Evolutionary conservation across 2,329 filamentous ascomycete genomes (phyloP).

Genomic region (Epichloe uncinata): DNA sequence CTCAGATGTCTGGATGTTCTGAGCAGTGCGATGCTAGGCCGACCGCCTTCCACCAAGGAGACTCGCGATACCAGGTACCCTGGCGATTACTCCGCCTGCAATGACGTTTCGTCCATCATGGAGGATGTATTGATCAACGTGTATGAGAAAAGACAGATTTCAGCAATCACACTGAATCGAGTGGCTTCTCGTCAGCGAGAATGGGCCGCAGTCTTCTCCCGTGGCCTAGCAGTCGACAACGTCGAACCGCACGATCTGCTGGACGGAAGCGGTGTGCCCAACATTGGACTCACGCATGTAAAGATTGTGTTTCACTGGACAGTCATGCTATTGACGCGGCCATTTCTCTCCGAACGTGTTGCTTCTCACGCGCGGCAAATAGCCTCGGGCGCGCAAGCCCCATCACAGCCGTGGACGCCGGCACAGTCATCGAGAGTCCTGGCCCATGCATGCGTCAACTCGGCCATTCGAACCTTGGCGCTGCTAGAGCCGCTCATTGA

Average conservation of each 20-base stretch:
- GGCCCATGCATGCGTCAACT: conserved; percentile 17
- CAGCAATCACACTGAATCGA: conserved; percentile 9
- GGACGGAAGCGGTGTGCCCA: background rate
- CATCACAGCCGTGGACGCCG: background rate
- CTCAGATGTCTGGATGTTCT: conserved; percentile 16
- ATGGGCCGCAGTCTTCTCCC: conserved; percentile 13
- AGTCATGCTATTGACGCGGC: conserved; percentile 20
- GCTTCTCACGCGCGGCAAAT: conserved; percentile 8
- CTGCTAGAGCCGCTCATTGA: conserved; percentile 21
- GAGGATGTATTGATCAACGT: conserved; percentile 17
- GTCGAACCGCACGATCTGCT: background rate
- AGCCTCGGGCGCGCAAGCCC: background rate
- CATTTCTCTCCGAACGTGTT: conserved; percentile 18
- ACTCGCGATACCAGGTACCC: conserved; percentile 5
- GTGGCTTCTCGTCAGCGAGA: conserved; percentile 16
- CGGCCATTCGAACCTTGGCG: conserved; percentile 20
- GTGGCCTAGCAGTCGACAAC: conserved; percentile 12
- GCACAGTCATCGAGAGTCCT: conserved; percentile 7
- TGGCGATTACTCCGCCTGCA: conserved; percentile 13
- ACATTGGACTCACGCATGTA: conserved; percentile 10
- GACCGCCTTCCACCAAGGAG: conserved; percentile 13
- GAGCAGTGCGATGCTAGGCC: conserved; percentile 14
- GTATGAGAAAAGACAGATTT: conserved; percentile 15
- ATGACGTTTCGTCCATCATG: conserved; percentile 13
- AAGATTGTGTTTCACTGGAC: conserved; percentile 21